Conservation (phyloP, 805 yeast species). For the Vanderwaltozyma verrucispora region DNA sequence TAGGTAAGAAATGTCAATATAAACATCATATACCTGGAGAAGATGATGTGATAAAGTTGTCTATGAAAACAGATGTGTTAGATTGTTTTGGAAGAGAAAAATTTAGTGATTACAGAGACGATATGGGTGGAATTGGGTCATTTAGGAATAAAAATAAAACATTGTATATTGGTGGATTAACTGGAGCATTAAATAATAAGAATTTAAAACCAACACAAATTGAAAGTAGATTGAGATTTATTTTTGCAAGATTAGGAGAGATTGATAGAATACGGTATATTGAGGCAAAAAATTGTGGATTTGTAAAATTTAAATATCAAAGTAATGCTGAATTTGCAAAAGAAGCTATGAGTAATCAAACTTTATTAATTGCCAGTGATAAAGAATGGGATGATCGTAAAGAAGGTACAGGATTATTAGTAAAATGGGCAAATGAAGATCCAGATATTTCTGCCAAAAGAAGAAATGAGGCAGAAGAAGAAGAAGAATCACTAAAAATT, state of each 20-base stretch:
- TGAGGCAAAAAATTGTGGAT: slow-evolving; percentile 58
- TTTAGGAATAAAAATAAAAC: slow-evolving; percentile 62
- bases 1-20: slow-evolving; percentile 67
- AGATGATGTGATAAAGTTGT: slow-evolving; percentile 46
- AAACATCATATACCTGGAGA: slow-evolving; percentile 66
- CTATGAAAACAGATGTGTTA: slow-evolving; percentile 30
- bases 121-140: slow-evolving; percentile 90
- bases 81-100: slow-evolving; percentile 94
- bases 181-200: slow-evolving; percentile 33
- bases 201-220: slow-evolving; percentile 30
- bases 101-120: slow-evolving; percentile 72
- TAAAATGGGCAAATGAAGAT: slow-evolving; percentile 87
- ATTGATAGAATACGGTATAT: slow-evolving; percentile 57
- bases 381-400: slow-evolving; percentile 50
- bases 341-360: slow-evolving; percentile 86
- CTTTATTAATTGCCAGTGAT: slow-evolving; percentile 35
- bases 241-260: slow-evolving; percentile 66
- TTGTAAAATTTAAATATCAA: slow-evolving; percentile 61
- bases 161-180: slow-evolving; percentile 56
- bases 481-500: slow-evolving; percentile 14
- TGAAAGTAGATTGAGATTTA: slow-evolving; percentile 30
- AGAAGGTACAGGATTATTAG: slow-evolving; percentile 27
- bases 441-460: slow-evolving; percentile 49
- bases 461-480: slow-evolving; percentile 21
- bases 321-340: slow-evolving; percentile 86